Base-by-base conservation (phyloP, 495 filamentous ascomycete genomes). In the Ascobolus immersus region DNA sequence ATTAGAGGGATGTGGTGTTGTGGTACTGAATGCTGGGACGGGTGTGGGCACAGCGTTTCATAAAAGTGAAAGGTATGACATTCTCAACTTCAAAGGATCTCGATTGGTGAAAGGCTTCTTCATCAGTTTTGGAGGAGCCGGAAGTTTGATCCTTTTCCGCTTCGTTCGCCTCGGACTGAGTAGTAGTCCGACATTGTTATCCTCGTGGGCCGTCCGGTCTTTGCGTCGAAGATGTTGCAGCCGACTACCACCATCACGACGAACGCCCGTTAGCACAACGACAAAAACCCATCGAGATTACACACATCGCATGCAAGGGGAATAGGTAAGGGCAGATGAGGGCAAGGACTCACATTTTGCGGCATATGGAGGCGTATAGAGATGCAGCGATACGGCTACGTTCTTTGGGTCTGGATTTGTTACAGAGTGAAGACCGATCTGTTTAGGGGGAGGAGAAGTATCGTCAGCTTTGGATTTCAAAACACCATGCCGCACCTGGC, bases 351-450 rank as follows among this genome's bases (percentile, higher is more conserved):
- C 39, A 43, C 44, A 33, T 47, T 48, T 54, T 23, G 51, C 47
- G 6, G 80, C 79, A 44, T 89, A 84, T 4, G 82, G 81, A 27
- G 82, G 82, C 1, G 80, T 89, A 47, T 91, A 91, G 28, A 92
- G 51, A 55, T 93, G 82, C 28, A 93, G 55, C 21, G 79, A 86
- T 34, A 92, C 70, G 38, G 84, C 82, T 42, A 69, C 65, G 38
- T 81, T 64, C 32, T 63, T 56, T 3, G 57, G 54, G 49, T 71
- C 65, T 4, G 65, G 64, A 41, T 92, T 93, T 38, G 66, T 67
- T 22, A 93, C 73, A 8, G 67, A 62, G 49, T 92, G 82, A 9
- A 93, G 57, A 3, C 82, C 82, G 26, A 90, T 64, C 62, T 73
- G 44, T 7, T 35, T 20, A 15, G 24, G 19, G 11, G 9, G 4